phyloP scores from a whole-genome alignment of 768 basidiomycete species.

The Hypsizygus marmoreus region DNA sequence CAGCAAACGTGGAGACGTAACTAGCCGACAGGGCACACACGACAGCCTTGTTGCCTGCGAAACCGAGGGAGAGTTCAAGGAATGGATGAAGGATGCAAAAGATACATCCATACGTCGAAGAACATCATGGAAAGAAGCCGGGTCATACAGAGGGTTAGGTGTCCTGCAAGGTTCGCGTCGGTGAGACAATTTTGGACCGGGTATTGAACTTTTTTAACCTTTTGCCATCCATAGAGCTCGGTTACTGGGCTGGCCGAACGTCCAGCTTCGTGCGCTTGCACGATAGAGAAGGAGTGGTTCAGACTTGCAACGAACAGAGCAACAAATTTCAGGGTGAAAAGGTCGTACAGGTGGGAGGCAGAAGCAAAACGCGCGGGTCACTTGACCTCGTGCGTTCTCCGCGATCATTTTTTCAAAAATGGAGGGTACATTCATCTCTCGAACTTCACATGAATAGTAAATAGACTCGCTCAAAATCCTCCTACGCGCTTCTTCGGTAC shows the following conservation, averaged over 20 bases:
- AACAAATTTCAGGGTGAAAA: slow-evolving; percentile 8
- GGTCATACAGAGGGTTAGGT: slow-evolving; percentile 63
- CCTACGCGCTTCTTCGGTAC: slow-evolving; percentile 66
- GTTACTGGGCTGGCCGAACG: slow-evolving; percentile 63
- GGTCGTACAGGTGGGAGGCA: slow-evolving; percentile 2
- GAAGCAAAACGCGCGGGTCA: slow-evolving; percentile 31
- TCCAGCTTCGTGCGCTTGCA: slow-evolving; percentile 76
- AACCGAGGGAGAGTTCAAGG: slow-evolving; percentile 15
- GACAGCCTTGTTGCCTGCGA: slow-evolving; percentile 79
- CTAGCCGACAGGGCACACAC: slow-evolving; percentile 90
- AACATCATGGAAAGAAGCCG: slow-evolving; percentile 60
- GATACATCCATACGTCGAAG: slow-evolving; percentile 56
- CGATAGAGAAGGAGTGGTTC: slow-evolving; percentile 34
- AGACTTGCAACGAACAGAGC: slow-evolving; percentile 16
- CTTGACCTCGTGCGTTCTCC: slow-evolving; percentile 23
- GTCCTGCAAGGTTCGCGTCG: slow-evolving; percentile 43
- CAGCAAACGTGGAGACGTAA: slow-evolving; percentile 89
- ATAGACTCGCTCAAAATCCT: slow-evolving; percentile 55
- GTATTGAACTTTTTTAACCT: slow-evolving; percentile 35
- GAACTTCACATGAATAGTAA: neutral
- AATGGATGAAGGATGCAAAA: slow-evolving; percentile 9
- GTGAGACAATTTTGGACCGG: slow-evolving; percentile 12
- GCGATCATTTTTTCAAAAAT: neutral
- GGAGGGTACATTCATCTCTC: neutral
- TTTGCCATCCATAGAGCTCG: slow-evolving; percentile 80